Base-by-base conservation (phyloP, 2,329 filamentous ascomycete species). In the Fonsecaea pedrosoi region DNA sequence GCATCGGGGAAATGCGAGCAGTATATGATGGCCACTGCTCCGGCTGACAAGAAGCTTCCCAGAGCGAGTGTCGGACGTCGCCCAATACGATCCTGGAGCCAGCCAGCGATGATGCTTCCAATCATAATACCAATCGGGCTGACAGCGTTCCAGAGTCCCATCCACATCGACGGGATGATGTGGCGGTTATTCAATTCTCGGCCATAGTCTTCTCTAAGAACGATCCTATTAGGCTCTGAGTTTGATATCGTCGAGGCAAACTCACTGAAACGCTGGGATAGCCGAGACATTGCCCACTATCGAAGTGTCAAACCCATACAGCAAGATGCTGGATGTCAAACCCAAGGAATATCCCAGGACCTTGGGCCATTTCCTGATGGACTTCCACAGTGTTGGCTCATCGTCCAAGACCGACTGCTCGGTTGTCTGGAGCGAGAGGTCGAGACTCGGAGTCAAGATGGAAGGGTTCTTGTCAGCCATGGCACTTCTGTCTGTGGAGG, bases 71-170 rank as follows among this genome's bases (percentile, higher is more conserved):
- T 76, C 34, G 70, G 72, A 5, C 77, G 76, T 13, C 82, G 78
- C 1, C 81, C 81, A 2, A 74, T 69, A 21, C 76, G 75, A 67
- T 83, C 81, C 61, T 81, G 78, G 25, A 82, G 73, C 67, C 73
- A 76, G 6, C 81, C 81, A 7, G 75, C 81, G 1, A 74, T 56
- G 6, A 77, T 65, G 1, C 80, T 74, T 2, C 81, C 81, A n/a
- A 78, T 57, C 60, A 81, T 76, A 50, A 77, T 75, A 1, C 79
- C 80, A 13, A 81, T 70, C 0, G 79, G 77, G 30, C 76, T 76
- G 6, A 78, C 74, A 25, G 79, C 78, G 53, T 78, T 79, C 81
- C 81, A 83, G 13, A 83, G 74, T 0, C 80, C 78, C 7, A 83
- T 74, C 81, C 81, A 83, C 21, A 78, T 72, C 1, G 80, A 79